These are phyloP conservation scores for Nemania diffusa DNA, from an alignment of 2,329 filamentous ascomycete genomes.

Conservation along the genomic window DNA sequence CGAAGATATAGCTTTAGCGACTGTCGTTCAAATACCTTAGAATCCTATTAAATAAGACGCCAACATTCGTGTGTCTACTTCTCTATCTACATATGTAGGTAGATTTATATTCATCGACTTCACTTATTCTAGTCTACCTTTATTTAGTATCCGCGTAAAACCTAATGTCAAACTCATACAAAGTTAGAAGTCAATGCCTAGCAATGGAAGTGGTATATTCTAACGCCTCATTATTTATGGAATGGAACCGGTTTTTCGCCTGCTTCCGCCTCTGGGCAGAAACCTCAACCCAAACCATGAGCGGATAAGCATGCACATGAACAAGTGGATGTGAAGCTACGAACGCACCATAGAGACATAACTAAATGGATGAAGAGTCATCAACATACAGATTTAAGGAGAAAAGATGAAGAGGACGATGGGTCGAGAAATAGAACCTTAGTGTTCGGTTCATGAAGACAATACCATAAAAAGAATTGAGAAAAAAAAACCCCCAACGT, in stretches of 20 bases:
- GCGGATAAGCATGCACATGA: constrained; percentile 3
- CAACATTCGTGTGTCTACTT: too few species aligned
- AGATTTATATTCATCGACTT: not conserved
- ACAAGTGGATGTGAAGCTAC: constrained; percentile 15
- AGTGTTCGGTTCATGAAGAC: constrained; percentile 1
- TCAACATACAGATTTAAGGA: constrained; percentile 18
- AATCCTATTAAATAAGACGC: too few species aligned
- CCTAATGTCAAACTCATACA: not conserved
- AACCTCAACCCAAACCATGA: constrained; percentile 4
- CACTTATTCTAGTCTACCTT: too few species aligned
- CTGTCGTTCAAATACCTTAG: too few species aligned
- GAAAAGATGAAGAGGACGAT: not conserved
- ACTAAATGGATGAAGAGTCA: constrained; percentile 4
- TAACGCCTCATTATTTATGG: constrained; percentile 37
- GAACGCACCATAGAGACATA: constrained; percentile 1
- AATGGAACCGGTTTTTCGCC: constrained; percentile 14
- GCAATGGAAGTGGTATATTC: constrained; percentile 30
- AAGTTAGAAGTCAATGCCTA: not conserved
- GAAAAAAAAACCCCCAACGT: constrained; percentile 15
- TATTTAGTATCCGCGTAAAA: not conserved
- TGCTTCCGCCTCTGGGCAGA: not conserved
- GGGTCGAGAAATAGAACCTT: constrained; percentile 10
- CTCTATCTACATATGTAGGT: too few species aligned
- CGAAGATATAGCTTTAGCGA: not conserved
- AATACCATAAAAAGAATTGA: constrained; percentile 6